Conservation (phyloP, 2,329 filamentous ascomycete genomes). For the Truncatella angustata region DNA sequence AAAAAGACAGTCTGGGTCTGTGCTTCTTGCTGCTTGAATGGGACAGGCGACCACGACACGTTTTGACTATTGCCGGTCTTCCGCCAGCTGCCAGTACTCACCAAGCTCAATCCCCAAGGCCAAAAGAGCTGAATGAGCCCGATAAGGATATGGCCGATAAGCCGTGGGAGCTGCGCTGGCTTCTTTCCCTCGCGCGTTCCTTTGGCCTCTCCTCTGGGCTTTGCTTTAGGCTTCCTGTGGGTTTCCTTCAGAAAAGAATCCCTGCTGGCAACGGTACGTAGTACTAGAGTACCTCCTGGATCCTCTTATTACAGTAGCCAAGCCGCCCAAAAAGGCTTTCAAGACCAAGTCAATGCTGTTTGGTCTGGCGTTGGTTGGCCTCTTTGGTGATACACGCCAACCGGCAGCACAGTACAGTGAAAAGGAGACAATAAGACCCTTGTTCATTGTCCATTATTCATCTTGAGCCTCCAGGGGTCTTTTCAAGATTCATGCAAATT, state of each 20-base stretch:
- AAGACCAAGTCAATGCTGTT: no score
- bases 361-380: background rate
- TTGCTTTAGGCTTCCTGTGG: no score
- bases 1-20: background rate
- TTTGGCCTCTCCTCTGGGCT: background rate
- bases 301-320: no score
- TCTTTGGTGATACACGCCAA: background rate
- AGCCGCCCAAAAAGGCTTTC: no score
- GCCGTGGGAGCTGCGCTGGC: background rate
- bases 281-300: no score
- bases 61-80: no score
- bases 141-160: conserved; percentile 5
- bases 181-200: background rate
- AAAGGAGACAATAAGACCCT: conserved; percentile 3
- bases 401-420: no score
- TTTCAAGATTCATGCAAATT: conserved; percentile 7
- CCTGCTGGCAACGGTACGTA: no score
- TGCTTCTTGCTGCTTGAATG: background rate
- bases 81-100: no score
- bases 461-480: background rate
- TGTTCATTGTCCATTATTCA: background rate
- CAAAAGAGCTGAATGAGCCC: no score
- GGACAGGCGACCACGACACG: background rate
- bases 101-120: no score
- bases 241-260: no score